Percentiles rank a stretch among this genome's conserved stretches.
Conservation (phyloP, 208 protist genomes). For the Crithidia acanthocephali region DNA sequence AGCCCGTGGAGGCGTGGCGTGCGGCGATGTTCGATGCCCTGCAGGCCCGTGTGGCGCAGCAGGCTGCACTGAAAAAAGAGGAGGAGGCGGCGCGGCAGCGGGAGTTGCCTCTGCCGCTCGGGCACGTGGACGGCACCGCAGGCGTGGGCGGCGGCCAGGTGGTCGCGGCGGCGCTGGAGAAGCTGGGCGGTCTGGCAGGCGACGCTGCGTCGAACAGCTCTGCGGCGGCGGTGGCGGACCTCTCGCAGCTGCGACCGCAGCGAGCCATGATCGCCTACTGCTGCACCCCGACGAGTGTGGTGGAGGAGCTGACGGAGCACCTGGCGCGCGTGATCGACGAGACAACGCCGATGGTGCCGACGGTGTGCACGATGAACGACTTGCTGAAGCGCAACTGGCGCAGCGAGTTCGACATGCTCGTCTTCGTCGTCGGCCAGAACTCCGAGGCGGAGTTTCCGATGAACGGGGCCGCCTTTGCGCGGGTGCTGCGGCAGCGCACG, state of each 20-base stretch:
- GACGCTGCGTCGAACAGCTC: constrained; percentile 13
- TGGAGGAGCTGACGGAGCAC: constrained; percentile 22
- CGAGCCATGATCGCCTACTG: constrained; percentile 29
- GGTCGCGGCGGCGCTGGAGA: constrained; percentile 3
- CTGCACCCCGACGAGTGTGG: constrained; percentile 18
- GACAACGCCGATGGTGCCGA: constrained; percentile 9
- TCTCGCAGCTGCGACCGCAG: not conserved
- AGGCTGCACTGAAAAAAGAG: not conserved
- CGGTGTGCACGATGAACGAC: constrained; percentile 41
- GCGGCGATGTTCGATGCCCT: constrained; percentile 34
- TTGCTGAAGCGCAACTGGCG: constrained; percentile 43
- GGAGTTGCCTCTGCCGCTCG: constrained; percentile 6
- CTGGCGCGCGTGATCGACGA: constrained; percentile 28
- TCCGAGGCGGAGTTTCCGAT: constrained; percentile 46
- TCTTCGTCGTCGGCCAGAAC: constrained; percentile 44
- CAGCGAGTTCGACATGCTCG: constrained; percentile 35
- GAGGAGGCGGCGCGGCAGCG: constrained; percentile 11
- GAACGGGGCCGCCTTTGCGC: constrained; percentile 49
- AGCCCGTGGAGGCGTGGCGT: constrained; percentile 48
- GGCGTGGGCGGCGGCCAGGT: not conserved
- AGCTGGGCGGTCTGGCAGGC: not conserved
- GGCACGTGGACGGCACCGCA: not conserved
- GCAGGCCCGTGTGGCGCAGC: constrained; percentile 1
- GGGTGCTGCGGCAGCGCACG: constrained; percentile 41
- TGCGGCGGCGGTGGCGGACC: not conserved